Conservation (phyloP, 179 eudicot genomes). For the Vitellaria paradoxa region DNA sequence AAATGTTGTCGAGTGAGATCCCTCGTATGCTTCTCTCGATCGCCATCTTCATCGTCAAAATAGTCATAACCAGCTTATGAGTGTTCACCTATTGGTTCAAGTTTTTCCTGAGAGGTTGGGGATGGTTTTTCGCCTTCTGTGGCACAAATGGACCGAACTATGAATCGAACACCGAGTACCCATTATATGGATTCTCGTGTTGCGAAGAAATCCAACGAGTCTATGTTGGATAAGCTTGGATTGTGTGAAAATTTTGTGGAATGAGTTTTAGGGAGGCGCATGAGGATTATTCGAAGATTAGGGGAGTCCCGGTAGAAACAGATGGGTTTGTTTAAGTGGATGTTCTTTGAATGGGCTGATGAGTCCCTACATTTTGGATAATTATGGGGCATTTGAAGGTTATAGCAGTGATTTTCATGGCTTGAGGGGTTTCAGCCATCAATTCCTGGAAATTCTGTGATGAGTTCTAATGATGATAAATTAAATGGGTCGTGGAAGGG, state of each 20-base stretch:
- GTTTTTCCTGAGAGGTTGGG: too few relatives aligned
- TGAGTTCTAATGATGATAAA: conserved; percentile 27
- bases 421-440: conserved; percentile 21
- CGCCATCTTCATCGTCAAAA: conserved; percentile 9
- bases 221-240: conserved; percentile 35
- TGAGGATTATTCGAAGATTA: conserved; percentile 19
- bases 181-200: conserved; percentile 16
- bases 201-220: conserved; percentile 25
- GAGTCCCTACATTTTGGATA: conserved; percentile 18
- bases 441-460: conserved; percentile 17
- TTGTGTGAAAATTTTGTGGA: conserved; percentile 34
- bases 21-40: conserved; percentile 14
- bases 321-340: conserved; percentile 24
- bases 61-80: conserved; percentile 4
- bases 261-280: conserved; percentile 40
- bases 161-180: conserved; percentile 22
- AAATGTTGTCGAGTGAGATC: conserved; percentile 16
- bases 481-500: conserved; percentile 25
- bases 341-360: conserved; percentile 16
- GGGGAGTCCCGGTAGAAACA: conserved; percentile 21
- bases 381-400: conserved; percentile 27
- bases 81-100: conserved; percentile 12
- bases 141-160: conserved; percentile 23
- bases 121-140: conserved; percentile 37
- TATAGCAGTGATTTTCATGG: conserved; percentile 22